A percentile compares a stretch with the other conserved stretches of the same genome.
Conservation (phyloP, 192 early-diverging fungal genomes). For the Entrophospora sp. region DNA sequence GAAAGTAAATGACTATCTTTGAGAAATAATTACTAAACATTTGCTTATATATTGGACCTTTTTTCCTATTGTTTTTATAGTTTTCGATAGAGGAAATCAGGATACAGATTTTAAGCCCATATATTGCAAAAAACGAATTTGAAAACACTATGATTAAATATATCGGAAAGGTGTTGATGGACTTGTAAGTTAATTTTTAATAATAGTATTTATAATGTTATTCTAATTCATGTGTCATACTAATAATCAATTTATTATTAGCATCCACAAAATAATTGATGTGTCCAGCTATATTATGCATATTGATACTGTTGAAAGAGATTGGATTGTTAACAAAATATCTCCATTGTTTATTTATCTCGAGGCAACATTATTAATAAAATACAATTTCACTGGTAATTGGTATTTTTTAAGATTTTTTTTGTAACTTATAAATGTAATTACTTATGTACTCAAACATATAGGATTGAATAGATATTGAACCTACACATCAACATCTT, state of each 20-base stretch:
- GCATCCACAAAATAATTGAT: constrained; percentile 6
- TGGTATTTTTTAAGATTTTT: neutral
- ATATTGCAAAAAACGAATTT: constrained; percentile 3
- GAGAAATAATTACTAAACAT: too few relatives aligned
- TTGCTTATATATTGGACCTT: too few relatives aligned
- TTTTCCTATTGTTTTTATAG: too few relatives aligned
- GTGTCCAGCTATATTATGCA: neutral
- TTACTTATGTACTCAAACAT: neutral
- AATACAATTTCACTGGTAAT: too few relatives aligned
- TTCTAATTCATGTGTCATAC: neutral
- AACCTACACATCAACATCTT: constrained; percentile 4
- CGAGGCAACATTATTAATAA: neutral
- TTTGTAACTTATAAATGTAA: neutral
- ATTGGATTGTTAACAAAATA: constrained; percentile 6
- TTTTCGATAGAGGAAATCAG: too few relatives aligned
- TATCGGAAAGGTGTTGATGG: constrained; percentile 10
- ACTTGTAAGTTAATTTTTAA: constrained; percentile 13
- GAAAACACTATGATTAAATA: constrained; percentile 2
- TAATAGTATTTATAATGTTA: too few relatives aligned
- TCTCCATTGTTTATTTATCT: constrained; percentile 3
- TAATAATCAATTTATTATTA: constrained; percentile 3
- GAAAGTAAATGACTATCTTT: too few relatives aligned
- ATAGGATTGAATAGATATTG: constrained; percentile 14
- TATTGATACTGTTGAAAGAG: constrained; percentile 6
- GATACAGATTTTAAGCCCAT: too few relatives aligned